Evolutionary conservation across 2,329 filamentous ascomycete genomes (phyloP).

Genomic region (Fusarium bulbicola): DNA sequence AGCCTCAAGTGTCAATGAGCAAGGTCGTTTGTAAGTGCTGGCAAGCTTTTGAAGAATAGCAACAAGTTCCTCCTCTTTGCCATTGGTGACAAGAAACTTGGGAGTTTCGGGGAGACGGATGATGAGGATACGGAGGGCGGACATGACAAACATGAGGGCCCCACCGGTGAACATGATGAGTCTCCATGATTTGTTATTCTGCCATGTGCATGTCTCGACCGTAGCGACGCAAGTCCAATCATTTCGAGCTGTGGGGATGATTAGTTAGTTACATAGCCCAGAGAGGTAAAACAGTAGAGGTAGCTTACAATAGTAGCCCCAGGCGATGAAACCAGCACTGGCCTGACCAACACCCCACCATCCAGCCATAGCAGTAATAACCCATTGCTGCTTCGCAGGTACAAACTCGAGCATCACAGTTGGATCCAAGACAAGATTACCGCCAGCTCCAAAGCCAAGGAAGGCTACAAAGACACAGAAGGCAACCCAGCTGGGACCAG

Average conservation of each 20-base stretch:
- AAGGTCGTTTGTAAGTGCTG: not conserved
- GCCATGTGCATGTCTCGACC: not conserved
- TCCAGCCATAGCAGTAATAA: not conserved
- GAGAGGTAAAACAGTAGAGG: fast-evolving
- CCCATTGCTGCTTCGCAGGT: not conserved
- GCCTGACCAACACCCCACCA: conserved; percentile 10
- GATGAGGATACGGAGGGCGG: not conserved
- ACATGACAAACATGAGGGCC: conserved; percentile 1
- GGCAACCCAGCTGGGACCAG: not conserved
- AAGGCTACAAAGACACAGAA: not conserved
- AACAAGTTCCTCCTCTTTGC: not conserved
- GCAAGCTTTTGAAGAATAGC: not conserved
- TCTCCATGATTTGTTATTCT: not conserved
- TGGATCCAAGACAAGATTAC: conserved; percentile 1
- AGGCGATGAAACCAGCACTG: not conserved
- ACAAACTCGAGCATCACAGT: conserved; percentile 1
- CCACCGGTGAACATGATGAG: conserved; percentile 10
- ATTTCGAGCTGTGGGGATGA: not conserved
- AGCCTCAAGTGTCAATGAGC: not conserved
- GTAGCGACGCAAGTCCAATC: conserved; percentile 10
- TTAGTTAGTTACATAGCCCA: not conserved
- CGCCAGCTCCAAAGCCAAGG: not conserved
- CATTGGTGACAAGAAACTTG: not conserved
- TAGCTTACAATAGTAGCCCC: not conserved
- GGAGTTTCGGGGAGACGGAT: not conserved